Conservation (phyloP, 768 basidiomycete species). For the Pisolithus sp. region DNA sequence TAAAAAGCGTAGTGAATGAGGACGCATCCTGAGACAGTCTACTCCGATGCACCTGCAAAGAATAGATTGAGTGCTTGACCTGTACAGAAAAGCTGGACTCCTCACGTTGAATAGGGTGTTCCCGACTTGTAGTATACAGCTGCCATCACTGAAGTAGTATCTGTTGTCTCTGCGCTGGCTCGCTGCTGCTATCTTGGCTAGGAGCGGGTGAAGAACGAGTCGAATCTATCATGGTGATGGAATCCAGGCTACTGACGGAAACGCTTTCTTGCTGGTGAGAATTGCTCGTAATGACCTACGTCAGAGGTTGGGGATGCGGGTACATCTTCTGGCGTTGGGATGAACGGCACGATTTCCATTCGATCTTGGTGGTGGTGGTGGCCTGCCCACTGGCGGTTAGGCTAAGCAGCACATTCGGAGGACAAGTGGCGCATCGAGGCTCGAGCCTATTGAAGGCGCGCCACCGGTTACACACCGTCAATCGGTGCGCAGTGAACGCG, state of each 20-base stretch:
- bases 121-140: slow-evolving; percentile 57
- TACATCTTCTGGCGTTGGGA: slow-evolving; percentile 16
- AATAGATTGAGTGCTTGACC: not conserved
- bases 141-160: slow-evolving; percentile 65
- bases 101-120: slow-evolving; percentile 65
- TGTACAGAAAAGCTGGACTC: slow-evolving; percentile 5
- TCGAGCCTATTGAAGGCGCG: no score
- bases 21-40: slow-evolving; percentile 58
- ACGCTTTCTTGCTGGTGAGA: slow-evolving; percentile 7
- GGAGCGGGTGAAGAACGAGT: not conserved
- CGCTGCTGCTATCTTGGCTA: slow-evolving; percentile 9
- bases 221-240: slow-evolving; percentile 4
- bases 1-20: slow-evolving; percentile 61
- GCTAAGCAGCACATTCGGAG: no score
- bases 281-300: slow-evolving; percentile 2
- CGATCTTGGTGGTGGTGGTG: slow-evolving; percentile 11
- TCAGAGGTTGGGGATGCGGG: not conserved
- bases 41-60: slow-evolving; percentile 48
- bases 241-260: slow-evolving; percentile 4
- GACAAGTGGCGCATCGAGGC: no score
- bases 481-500: not conserved
- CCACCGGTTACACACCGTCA: not conserved
- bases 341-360: slow-evolving; percentile 11
- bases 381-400: no score
- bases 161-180: slow-evolving; percentile 36